A percentile compares a stretch with the other conserved stretches of the same genome.
Conservation (phyloP, 345 rosid genomes). For the Eucalyptus regnans region DNA sequence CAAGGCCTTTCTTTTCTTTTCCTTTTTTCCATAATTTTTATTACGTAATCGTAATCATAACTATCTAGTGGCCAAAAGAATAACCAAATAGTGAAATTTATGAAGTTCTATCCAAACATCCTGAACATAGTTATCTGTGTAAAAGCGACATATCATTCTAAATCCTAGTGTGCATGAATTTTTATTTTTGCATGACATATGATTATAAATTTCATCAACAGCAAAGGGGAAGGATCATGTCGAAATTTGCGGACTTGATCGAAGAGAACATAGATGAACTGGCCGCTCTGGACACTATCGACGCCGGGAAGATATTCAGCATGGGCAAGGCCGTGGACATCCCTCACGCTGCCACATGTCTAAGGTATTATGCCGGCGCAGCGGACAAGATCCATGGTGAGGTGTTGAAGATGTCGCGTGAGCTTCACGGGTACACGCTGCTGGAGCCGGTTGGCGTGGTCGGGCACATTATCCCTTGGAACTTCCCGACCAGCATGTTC, state of each 20-base stretch:
- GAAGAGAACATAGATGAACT: slow-evolving; percentile 52
- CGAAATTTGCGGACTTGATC: slow-evolving; percentile 52
- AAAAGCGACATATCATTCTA: background rate
- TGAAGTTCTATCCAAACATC: background rate
- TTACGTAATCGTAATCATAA: too few relatives aligned
- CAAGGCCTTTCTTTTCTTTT: background rate
- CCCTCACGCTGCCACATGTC: slow-evolving; percentile 14
- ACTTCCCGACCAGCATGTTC: slow-evolving; percentile 59
- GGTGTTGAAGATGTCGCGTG: slow-evolving; percentile 44
- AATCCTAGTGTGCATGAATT: background rate
- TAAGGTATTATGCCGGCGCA: slow-evolving; percentile 79
- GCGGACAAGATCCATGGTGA: slow-evolving; percentile 90
- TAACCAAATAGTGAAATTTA: background rate
- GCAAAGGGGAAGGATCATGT: slow-evolving; percentile 57
- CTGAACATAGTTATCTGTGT: background rate
- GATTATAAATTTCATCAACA: background rate
- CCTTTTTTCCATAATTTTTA: background rate
- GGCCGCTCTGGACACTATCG: slow-evolving; percentile 55
- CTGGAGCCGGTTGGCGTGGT: slow-evolving; percentile 81
- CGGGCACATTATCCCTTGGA: slow-evolving; percentile 83
- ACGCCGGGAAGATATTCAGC: slow-evolving; percentile 55
- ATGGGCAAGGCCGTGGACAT: slow-evolving; percentile 34
- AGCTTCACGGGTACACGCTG: slow-evolving; percentile 56
- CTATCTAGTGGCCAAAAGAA: background rate
- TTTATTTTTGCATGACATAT: background rate